Percentiles rank a stretch among this genome's conserved stretches.
Conservation (phyloP, 2,329 filamentous ascomycete species). For the Cryphonectria carpinicola region DNA sequence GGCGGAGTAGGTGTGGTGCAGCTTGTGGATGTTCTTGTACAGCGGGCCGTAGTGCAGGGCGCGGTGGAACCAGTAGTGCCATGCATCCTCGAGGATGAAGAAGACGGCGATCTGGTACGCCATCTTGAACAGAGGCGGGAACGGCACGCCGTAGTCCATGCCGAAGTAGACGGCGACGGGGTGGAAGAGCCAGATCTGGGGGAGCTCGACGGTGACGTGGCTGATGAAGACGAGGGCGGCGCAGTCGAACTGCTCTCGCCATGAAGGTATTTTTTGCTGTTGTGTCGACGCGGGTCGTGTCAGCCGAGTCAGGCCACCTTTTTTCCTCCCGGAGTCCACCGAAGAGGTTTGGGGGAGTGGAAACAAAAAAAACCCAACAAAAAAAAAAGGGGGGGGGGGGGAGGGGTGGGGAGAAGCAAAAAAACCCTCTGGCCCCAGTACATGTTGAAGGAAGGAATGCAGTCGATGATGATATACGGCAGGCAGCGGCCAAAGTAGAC, state of each 20-base stretch:
- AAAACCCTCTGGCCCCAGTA: slow-evolving; percentile 92
- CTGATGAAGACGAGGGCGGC: slow-evolving; percentile 89
- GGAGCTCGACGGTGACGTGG: slow-evolving; percentile 97
- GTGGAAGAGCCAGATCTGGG: slow-evolving; percentile 99
- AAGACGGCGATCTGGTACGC: slow-evolving; percentile 89
- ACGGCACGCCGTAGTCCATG: slow-evolving; percentile 85
- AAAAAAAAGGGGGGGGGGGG: slow-evolving; percentile 6
- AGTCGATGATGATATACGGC: slow-evolving; percentile 92
- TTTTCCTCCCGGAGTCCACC: neutral
- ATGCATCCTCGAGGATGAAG: slow-evolving; percentile 94
- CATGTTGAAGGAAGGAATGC: slow-evolving; percentile 82
- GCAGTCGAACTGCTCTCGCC: slow-evolving; percentile 92
- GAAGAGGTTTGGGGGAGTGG: no score
- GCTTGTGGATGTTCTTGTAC: slow-evolving; percentile 97
- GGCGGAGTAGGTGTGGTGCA: slow-evolving; percentile 98
- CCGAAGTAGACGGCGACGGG: slow-evolving; percentile 92
- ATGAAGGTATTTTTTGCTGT: slow-evolving; percentile 82
- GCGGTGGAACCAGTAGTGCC: slow-evolving; percentile 98
- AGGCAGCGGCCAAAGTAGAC: slow-evolving; percentile 92
- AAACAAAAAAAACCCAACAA: no score
- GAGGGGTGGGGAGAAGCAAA: slow-evolving; percentile 28
- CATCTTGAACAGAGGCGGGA: slow-evolving; percentile 85
- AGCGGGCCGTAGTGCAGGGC: slow-evolving; percentile 91
- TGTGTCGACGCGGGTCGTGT: slow-evolving; percentile 24
- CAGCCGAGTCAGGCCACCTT: slow-evolving; percentile 29